phyloP scores from a whole-genome alignment of 1,284 basidiomycete genomes.

The Cerioporus squamosus region DNA sequence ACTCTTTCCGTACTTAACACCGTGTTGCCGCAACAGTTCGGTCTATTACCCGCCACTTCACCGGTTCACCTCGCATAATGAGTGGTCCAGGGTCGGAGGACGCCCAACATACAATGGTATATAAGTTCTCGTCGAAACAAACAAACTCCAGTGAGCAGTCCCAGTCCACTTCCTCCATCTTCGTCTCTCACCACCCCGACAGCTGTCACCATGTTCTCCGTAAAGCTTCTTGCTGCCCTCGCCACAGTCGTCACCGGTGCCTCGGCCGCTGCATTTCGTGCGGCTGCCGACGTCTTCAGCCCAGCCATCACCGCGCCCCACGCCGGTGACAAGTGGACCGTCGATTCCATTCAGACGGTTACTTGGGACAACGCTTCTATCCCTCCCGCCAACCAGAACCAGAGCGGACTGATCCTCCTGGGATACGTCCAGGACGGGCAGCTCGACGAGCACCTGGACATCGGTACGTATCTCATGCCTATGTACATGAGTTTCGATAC shows the following conservation, averaged over 20 bases:
- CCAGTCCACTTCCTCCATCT: background rate
- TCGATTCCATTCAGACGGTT: conserved; percentile 38
- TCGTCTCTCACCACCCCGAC: background rate
- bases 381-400: conserved; percentile 31
- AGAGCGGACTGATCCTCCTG: conserved; percentile 39
- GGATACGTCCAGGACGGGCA: conserved; percentile 35
- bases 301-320: conserved; percentile 5
- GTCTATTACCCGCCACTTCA: background rate
- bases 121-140: background rate
- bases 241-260: background rate
- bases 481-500: background rate
- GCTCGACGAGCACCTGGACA: conserved; percentile 43
- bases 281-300: background rate
- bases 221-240: conserved; percentile 1
- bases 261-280: background rate
- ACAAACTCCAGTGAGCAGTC: background rate
- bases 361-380: conserved; percentile 43
- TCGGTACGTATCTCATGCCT: conserved; percentile 33
- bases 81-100: background rate
- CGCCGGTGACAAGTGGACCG: conserved; percentile 9
- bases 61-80: no score
- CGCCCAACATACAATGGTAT: background rate
- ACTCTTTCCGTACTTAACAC: no score
- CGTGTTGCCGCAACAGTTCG: no score
- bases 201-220: background rate